Percentiles rank a stretch among this genome's conserved stretches.
phyloP scores from a whole-genome alignment of 805 yeast genomes.

The Lipomyces yamadae region DNA sequence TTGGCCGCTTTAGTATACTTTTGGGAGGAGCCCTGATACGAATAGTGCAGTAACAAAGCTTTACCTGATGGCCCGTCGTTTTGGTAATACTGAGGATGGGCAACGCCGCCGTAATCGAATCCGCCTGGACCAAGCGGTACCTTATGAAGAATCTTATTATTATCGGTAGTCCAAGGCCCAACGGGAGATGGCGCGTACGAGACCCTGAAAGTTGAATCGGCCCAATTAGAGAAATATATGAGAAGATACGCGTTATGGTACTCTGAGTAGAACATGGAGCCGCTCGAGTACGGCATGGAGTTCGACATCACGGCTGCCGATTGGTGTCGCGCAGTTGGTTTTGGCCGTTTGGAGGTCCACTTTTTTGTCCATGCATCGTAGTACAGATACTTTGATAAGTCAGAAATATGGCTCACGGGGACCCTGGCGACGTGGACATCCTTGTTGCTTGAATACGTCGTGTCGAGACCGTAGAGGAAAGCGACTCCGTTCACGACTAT shows the following conservation, averaged over 20 bases:
- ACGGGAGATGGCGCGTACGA: constrained; percentile 24
- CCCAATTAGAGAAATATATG: constrained; percentile 32
- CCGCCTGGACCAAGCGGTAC: constrained; percentile 17
- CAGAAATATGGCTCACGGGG: constrained; percentile 8
- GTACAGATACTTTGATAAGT: constrained; percentile 18
- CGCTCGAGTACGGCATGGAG: constrained; percentile 29
- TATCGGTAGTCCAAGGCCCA: constrained; percentile 32
- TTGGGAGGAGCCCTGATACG: constrained; percentile 23
- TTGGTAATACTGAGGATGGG: constrained; percentile 24
- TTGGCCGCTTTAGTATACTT: constrained; percentile 23
- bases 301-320: constrained; percentile 29
- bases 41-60: constrained; percentile 21
- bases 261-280: constrained; percentile 30
- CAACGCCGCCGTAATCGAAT: constrained; percentile 33
- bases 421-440: constrained; percentile 36
- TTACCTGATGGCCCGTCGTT: constrained; percentile 21
- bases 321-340: constrained; percentile 29
- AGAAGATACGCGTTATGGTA: constrained; percentile 30
- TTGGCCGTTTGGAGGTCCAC: constrained; percentile 24
- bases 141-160: constrained; percentile 18
- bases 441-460: constrained; percentile 20
- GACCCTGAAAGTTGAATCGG: constrained; percentile 9
- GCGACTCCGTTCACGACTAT: constrained; percentile 30
- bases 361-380: constrained; percentile 20
- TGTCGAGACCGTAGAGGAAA: constrained; percentile 32